phyloP scores from a whole-genome alignment of 2,329 filamentous ascomycete genomes.

The Orbilia quercus region DNA sequence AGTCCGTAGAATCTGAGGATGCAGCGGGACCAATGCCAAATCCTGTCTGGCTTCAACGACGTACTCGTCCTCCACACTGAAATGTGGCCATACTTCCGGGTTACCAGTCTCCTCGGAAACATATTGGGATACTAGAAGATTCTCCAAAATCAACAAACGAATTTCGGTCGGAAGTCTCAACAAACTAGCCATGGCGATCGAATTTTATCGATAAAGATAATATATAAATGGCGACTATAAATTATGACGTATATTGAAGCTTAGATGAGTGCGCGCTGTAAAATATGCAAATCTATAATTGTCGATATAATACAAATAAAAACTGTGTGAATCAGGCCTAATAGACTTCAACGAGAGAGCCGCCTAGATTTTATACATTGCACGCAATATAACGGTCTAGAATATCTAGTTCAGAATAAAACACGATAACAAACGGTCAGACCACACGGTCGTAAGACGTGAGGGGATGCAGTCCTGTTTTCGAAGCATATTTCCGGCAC shows the following conservation, averaged over 20 bases:
- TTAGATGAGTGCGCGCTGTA: background rate
- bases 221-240: slow-evolving; percentile 1
- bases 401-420: background rate
- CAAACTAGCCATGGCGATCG: slow-evolving; percentile 26
- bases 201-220: background rate
- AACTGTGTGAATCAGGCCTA: too few relatives aligned
- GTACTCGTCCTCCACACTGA: slow-evolving; percentile 14
- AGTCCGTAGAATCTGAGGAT: slow-evolving; percentile 46
- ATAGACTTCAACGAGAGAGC: too few relatives aligned
- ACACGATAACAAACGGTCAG: background rate
- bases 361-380: too few relatives aligned
- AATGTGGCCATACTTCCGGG: slow-evolving; percentile 46
- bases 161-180: slow-evolving; percentile 40
- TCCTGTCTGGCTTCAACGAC: too few relatives aligned
- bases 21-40: slow-evolving; percentile 20
- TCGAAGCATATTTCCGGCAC: slow-evolving; percentile 48
- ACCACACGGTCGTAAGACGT: background rate
- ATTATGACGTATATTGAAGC: background rate
- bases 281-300: background rate
- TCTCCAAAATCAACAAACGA: slow-evolving; percentile 46
- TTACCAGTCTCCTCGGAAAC: slow-evolving; percentile 37
- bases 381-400: background rate
- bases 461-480: slow-evolving; percentile 21
- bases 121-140: slow-evolving; percentile 33
- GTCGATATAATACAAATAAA: too few relatives aligned